These are phyloP conservation scores for Monascus purpureus DNA, from an alignment of 495 filamentous ascomycete genomes.

Conservation along the genomic window DNA sequence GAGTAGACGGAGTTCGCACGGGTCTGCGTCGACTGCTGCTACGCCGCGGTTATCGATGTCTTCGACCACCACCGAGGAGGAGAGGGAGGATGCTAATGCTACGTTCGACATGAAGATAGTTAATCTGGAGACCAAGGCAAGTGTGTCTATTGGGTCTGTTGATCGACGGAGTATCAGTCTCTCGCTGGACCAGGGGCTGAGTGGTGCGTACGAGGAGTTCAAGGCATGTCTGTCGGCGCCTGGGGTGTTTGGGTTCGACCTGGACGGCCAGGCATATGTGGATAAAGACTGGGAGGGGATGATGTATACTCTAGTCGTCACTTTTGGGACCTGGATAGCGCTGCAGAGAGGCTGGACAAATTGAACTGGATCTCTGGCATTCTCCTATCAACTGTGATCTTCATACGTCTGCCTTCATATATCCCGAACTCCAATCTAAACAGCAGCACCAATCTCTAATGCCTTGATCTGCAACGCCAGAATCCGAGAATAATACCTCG, in stretches of 20 bases:
- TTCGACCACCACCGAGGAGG: background rate
- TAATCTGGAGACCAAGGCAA: background rate
- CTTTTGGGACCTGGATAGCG: conserved; percentile 22
- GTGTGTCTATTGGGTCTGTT: background rate
- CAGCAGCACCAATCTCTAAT: conserved; percentile 36
- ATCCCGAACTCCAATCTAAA: conserved; percentile 10
- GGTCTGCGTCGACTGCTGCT: too few species aligned
- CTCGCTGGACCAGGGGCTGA: background rate
- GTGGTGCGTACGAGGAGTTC: conserved; percentile 1
- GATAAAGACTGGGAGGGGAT: conserved; percentile 10
- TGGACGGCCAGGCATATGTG: conserved; percentile 2
- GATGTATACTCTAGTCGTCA: conserved; percentile 21
- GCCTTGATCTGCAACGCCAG: conserved; percentile 69
- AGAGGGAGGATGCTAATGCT: background rate
- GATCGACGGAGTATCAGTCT: background rate
- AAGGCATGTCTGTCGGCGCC: background rate
- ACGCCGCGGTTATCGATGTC: background rate
- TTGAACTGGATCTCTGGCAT: background rate
- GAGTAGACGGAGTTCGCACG: background rate
- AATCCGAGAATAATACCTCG: conserved; percentile 55
- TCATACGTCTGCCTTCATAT: background rate
- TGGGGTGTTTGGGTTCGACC: background rate
- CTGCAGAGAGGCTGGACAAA: conserved; percentile 19
- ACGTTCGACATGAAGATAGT: background rate
- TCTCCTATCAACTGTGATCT: background rate